These are phyloP conservation scores for Mycena belliarum DNA, from an alignment of 768 basidiomycete genomes.

Conservation along the genomic window DNA sequence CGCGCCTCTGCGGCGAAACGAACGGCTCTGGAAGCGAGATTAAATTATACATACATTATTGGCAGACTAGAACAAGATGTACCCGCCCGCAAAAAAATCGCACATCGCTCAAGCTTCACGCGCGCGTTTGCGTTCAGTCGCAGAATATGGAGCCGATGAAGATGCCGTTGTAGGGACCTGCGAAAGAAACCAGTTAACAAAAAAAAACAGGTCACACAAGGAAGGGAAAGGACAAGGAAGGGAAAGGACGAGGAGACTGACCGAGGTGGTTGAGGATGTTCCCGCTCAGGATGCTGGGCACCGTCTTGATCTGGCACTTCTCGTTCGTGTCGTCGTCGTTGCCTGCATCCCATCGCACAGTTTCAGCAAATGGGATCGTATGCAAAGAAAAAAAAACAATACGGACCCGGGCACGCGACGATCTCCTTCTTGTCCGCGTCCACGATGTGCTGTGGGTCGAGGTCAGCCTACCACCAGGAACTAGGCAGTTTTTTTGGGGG, in stretches of 20 bases:
- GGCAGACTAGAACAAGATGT: neutral
- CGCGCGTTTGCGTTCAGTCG: slow-evolving; percentile 26
- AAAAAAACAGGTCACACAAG: too few species aligned
- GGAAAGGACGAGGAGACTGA: neutral
- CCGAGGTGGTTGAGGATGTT: slow-evolving; percentile 50
- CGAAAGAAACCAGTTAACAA: neutral
- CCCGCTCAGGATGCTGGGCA: slow-evolving; percentile 44
- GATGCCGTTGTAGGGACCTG: slow-evolving; percentile 35
- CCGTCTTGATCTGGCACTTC: slow-evolving; percentile 47
- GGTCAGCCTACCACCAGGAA: too few species aligned
- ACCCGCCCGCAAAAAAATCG: too few species aligned
- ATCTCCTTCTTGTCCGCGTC: slow-evolving; percentile 1
- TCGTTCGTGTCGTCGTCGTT: slow-evolving; percentile 47
- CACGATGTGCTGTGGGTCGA: slow-evolving; percentile 12
- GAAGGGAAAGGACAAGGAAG: too few species aligned
- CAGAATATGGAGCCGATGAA: slow-evolving; percentile 41
- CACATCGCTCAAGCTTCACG: too few species aligned
- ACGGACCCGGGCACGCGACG: slow-evolving; percentile 40
- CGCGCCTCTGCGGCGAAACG: neutral
- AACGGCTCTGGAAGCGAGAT: neutral
- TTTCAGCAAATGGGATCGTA: neutral
- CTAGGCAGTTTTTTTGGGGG: too few species aligned
- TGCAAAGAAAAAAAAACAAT: neutral
- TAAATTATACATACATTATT: slow-evolving; percentile 1
- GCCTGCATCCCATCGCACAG: slow-evolving; percentile 25